A percentile compares a stretch with the other conserved stretches of the same genome.
These are phyloP conservation scores for Penicillium freii DNA, from an alignment of 2,329 filamentous ascomycete genomes.

Conservation along the genomic window DNA sequence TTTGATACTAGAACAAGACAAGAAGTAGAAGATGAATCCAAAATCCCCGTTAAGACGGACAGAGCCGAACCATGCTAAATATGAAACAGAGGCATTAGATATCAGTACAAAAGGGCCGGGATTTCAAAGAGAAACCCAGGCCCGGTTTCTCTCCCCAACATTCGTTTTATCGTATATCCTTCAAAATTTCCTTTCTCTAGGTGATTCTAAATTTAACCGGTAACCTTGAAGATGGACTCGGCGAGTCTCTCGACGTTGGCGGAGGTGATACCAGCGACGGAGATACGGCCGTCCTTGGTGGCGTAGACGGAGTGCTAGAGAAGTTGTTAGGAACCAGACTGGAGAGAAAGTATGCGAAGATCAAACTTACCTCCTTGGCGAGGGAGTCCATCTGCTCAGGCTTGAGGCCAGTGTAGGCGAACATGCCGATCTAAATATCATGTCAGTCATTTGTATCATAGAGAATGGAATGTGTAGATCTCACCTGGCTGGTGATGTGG, in stretches of 20 bases:
- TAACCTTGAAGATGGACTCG: slow-evolving; percentile 52
- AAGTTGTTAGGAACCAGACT: slow-evolving; percentile 11
- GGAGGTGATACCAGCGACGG: slow-evolving; percentile 50
- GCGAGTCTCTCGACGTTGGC: slow-evolving; percentile 52
- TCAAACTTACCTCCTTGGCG: slow-evolving; percentile 69
- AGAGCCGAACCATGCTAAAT: slow-evolving; percentile 27
- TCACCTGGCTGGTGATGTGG: slow-evolving; percentile 86
- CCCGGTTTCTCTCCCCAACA: slow-evolving; percentile 5
- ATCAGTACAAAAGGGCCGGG: slow-evolving; percentile 25
- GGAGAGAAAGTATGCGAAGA: neutral
- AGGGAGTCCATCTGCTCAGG: slow-evolving; percentile 87
- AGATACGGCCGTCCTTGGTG: slow-evolving; percentile 67
- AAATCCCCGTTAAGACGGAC: slow-evolving; percentile 26
- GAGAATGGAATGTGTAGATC: neutral
- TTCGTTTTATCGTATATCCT: slow-evolving; percentile 11
- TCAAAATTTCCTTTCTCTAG: neutral
- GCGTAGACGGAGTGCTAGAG: slow-evolving; percentile 85
- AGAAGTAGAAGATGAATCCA: slow-evolving; percentile 11
- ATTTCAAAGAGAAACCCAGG: neutral
- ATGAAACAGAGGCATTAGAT: slow-evolving; percentile 29
- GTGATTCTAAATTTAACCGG: slow-evolving; percentile 37
- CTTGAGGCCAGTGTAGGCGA: slow-evolving; percentile 92
- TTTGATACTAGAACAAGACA: neutral
- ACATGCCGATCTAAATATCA: slow-evolving; percentile 80
- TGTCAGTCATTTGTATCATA: neutral